Conservation (phyloP, 2,329 filamentous ascomycete genomes). For the Pseudogymnoascus verrucosus region DNA sequence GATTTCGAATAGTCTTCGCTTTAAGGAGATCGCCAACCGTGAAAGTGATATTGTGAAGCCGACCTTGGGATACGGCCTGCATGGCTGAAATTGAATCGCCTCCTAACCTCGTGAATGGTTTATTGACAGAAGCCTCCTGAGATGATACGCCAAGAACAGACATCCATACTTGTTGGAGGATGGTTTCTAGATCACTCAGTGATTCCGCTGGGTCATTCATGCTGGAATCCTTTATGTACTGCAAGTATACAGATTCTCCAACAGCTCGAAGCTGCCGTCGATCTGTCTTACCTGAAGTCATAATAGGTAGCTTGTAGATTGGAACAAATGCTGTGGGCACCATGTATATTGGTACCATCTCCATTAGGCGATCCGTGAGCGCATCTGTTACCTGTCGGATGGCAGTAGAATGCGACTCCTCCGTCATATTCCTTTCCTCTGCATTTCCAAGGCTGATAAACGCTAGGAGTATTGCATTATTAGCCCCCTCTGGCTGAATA, state of each 20-base stretch:
- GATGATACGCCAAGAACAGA: neutral
- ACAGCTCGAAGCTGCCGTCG: neutral
- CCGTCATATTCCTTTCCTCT: neutral
- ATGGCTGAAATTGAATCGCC: conserved; percentile 20
- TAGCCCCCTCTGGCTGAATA: neutral
- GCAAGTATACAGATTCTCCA: neutral
- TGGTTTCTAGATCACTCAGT: neutral
- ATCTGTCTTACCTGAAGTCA: conserved; percentile 15
- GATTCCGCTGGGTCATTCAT: conserved; percentile 14
- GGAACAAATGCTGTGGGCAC: conserved; percentile 12
- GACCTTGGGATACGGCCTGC: conserved; percentile 14
- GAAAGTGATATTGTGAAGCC: conserved; percentile 12
- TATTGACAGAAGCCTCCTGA: neutral
- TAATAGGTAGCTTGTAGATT: conserved; percentile 11
- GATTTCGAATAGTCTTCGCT: conserved; percentile 13
- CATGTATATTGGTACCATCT: conserved; percentile 16
- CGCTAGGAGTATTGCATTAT: neutral
- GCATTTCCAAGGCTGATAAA: neutral
- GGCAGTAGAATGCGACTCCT: conserved; percentile 7
- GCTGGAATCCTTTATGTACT: neutral
- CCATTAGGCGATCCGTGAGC: conserved; percentile 1
- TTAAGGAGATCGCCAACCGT: conserved; percentile 18
- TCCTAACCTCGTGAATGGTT: conserved; percentile 14
- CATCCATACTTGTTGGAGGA: neutral
- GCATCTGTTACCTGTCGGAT: neutral